Evolutionary conservation across 2,329 filamentous ascomycete genomes (phyloP), one percentile per base, ranked within the genome.

Genomic region (Xylariaceae sp.): DNA sequence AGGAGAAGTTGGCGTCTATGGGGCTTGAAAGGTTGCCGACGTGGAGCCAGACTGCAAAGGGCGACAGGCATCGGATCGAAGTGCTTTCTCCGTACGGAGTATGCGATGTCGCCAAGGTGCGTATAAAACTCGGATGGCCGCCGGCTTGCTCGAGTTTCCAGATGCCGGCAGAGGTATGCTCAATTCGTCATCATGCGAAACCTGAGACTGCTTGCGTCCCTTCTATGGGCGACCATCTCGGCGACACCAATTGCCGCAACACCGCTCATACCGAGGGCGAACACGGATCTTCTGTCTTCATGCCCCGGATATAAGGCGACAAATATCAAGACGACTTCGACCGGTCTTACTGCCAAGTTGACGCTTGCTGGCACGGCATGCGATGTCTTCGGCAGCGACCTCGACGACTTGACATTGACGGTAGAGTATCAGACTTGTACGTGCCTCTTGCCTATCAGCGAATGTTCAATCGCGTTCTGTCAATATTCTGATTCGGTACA

Each of bases 361-460:
- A 47, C 39, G 5, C 47, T 56, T 9, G 44, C 48, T 9, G 45
- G 54, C 15, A 41, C 45, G n/a, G 48, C 54, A 7, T 56, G 54
- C 47, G 43, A 54, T 18, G 9, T 54, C 38, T 56, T 54, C 22
- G 35, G 51, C 18, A 52, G 48, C n/a, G 51, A 56, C 44, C 22
- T 54, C 6, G 48, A 39, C 11, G 42, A 52, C 38, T 47, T 56
- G 5, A 52, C 41, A 31, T 33, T 56, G 10, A 38, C 51, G 11
- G 54, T 56, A 17, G 51, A 52, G 33, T 54, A 54, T 47, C 51
- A 56, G 38, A 54, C 51, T 7, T 42, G 52, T 56, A 39, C 12
- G 48, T 48, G n/a, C 11, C 35, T n/a, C 12, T 44, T 6, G 10
- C 10, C 14, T 10, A 35, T 14, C 10, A 11, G 14, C 32, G 32